Conservation (phyloP, 169 alveolate species). For the Cryptosporidium parvum region DNA sequence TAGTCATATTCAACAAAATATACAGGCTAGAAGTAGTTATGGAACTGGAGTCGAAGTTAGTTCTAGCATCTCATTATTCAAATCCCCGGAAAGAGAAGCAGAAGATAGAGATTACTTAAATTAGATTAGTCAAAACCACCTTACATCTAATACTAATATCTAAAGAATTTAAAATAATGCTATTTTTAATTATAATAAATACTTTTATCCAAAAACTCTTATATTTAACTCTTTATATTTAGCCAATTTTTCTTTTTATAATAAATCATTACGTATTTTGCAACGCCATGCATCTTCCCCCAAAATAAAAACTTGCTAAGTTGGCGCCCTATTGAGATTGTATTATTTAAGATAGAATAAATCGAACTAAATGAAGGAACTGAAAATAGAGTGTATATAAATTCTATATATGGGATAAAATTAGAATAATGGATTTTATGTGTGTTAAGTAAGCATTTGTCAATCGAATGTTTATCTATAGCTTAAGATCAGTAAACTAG, state of each 20-base stretch:
- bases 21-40: background rate
- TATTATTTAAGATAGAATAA: background rate
- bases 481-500: background rate
- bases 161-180: background rate
- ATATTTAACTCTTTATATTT: background rate
- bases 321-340: conserved; percentile 33
- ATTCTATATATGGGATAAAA: background rate
- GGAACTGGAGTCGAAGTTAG: conserved; percentile 22
- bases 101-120: conserved; percentile 3
- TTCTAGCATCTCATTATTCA: conserved; percentile 12
- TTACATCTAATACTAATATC: background rate
- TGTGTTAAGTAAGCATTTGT: background rate
- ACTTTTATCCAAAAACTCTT: background rate
- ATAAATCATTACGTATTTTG: conserved; percentile 16
- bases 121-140: background rate
- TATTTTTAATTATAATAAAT: background rate
- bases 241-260: background rate
- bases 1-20: background rate
- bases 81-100: conserved; percentile 3
- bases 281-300: conserved; percentile 37
- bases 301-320: background rate
- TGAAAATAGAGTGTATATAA: background rate
- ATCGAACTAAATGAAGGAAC: background rate
- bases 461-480: conserved; percentile 8
- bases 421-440: background rate